phyloP scores from a whole-genome alignment of 2,329 filamentous ascomycete genomes.

The Exutisphaerella laricina region DNA sequence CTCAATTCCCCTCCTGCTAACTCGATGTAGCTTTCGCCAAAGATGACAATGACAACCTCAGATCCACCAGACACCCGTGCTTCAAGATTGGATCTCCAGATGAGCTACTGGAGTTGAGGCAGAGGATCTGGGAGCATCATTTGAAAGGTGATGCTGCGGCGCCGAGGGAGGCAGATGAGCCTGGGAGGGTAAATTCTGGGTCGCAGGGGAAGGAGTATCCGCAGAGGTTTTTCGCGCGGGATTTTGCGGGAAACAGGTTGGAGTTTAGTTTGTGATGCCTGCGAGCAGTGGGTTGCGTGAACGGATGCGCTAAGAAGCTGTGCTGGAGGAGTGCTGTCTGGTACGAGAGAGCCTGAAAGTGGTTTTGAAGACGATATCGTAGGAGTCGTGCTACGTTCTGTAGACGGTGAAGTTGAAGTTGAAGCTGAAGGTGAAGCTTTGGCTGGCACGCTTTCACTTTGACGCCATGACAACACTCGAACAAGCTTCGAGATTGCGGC shows the following conservation, averaged over 20 bases:
- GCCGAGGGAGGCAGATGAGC: constrained; percentile 51
- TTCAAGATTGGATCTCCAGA: constrained; percentile 49
- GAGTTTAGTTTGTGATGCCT: constrained; percentile 35
- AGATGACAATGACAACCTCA: constrained; percentile 38
- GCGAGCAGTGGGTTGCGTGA: not conserved
- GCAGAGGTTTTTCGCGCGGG: constrained; percentile 54
- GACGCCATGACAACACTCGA: too few relatives aligned
- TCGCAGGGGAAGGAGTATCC: constrained; percentile 55
- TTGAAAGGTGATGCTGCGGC: constrained; percentile 45
- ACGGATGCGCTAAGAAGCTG: too few relatives aligned
- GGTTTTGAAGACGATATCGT: too few relatives aligned
- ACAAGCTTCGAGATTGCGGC: too few relatives aligned
- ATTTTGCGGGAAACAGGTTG: constrained; percentile 38
- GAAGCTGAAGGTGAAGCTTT: too few relatives aligned
- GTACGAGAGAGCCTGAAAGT: too few relatives aligned
- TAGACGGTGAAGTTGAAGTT: too few relatives aligned
- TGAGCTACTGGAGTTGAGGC: constrained; percentile 45
- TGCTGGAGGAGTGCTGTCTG: too few relatives aligned
- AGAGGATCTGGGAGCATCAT: constrained; percentile 49
- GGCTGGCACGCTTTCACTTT: too few relatives aligned
- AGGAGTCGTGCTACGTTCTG: too few relatives aligned
- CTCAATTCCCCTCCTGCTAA: too few relatives aligned
- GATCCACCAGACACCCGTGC: constrained; percentile 53
- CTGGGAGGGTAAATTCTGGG: constrained; percentile 45
- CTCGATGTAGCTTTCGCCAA: too few relatives aligned